Evolutionary conservation across 2,329 filamentous ascomycete species (phyloP), one percentile per base, ranked within the genome.

Genomic region (Tothia fuscella): DNA sequence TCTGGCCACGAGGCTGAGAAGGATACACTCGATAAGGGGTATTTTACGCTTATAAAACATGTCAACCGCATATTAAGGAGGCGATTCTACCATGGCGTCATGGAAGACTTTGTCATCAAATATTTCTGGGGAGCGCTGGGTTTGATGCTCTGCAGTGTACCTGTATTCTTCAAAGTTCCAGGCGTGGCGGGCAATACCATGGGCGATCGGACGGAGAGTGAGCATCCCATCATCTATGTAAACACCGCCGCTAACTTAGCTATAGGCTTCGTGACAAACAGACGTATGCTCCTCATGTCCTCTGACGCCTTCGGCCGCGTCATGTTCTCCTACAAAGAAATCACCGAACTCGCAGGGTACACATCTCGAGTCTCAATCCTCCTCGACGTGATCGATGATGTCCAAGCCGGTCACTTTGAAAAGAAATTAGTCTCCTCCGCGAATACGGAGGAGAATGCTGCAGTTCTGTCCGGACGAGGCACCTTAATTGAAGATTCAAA

Each of bases 31-130:
- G 91, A 98, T 63, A 96, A 96, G 65, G 89, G 91, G 13, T 98
- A 98, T 62, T 98, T 98, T 57, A 98, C 91, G 2, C 71, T 98
- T 28, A 98, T 98, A 67, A 96, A 95, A 64, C 91, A 98, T 63
- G 89, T 98, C 57, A 98, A 98, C 61, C 80, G 93, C 55, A 95
- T 96, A 49, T 65, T 98, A 47, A 75, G 88, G 29, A 73, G 85
- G 47, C 77, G 91, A 37, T 83, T 98, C 59, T 96, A 96, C 60
- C 89, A 98, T 59, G 89, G 88, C n/a, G 81, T 98, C 54, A 95
- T 96, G 89, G 91, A 98, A 59, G 91, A 98, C 60, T 98, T 95
- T 61, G 86, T 96, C 44, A 94, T 98, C 63, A 98, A 98, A 62
- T 98, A 98, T 59, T 91, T 96, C 63, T 98, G 91, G 91, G 91